Base-by-base conservation (phyloP, 371 early-diverging fungal genomes). In the Haplosporangium sp. region DNA sequence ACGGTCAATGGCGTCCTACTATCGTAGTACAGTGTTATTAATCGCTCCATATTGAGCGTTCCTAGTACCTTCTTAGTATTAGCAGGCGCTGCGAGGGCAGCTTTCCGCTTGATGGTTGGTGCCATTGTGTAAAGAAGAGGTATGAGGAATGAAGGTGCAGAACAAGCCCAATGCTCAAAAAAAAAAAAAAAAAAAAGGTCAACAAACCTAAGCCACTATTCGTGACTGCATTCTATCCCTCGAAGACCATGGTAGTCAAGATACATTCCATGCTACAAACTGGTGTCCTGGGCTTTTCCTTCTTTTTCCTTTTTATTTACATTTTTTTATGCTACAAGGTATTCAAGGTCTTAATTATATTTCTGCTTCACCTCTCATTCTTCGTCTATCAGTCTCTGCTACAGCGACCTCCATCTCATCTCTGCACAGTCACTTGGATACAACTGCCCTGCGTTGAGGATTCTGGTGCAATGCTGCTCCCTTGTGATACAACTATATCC, bases 61-160 rank as follows among this genome's bases (percentile, higher is more conserved):
- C 18, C n/a, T 36, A 16, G 40, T 69, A 64, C 71, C 71, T 71
- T 71, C 64, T 71, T 71, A 56, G 62, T 51, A 16, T 50, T 50
- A 18, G 43, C 60, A 6, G 65, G 59, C 8, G 50, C 55, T 10
- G 71, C 59, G 0, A 23, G 60, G 10, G 48, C 52, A 23, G 59
- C 46, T 56, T 70, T 70, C 42, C 71, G 20, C 54, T 70, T 70
- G 46, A 59, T 42, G 51, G 71, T 37, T 29, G 71, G 64, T 54
- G 71, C 71, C 71, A 72, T 72, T 18, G 14, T 14, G 54, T 10
- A 37, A 48, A 12, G 11, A 18, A 53, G 41, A 23, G 18, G 45
- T 20, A 50, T 55, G 41, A 16, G 41, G 45, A n/a, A 56, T 37
- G 58, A 52, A 45, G 55, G 20, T 50, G 50, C 50, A 50, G 50